Evolutionary conservation across 2,329 filamentous ascomycete genomes (phyloP).

Genomic region (Penicillium sp.): DNA sequence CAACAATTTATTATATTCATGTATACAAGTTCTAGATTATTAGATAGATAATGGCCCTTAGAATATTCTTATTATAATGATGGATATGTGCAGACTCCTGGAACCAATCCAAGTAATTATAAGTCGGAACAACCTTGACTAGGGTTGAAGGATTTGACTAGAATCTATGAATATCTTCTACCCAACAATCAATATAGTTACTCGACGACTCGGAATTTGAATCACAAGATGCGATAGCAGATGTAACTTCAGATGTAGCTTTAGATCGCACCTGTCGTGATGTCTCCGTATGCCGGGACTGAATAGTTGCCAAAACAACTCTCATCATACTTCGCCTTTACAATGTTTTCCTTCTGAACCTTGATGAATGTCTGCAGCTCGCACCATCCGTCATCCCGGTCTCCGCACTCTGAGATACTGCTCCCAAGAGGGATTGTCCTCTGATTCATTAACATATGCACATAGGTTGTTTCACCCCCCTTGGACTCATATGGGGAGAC

Average conservation of each 20-base stretch:
- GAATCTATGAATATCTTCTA: background rate
- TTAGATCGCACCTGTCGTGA: background rate
- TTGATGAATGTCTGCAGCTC: slow-evolving; percentile 67
- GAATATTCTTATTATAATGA: background rate
- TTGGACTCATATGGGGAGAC: slow-evolving; percentile 32
- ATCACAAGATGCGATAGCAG: background rate
- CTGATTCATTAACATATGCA: slow-evolving; percentile 74
- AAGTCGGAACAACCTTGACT: background rate
- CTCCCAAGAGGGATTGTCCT: slow-evolving; percentile 67
- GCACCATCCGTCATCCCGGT: slow-evolving; percentile 73
- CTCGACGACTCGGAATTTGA: background rate
- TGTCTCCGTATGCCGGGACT: background rate
- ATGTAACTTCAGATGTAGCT: background rate
- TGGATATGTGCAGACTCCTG: background rate
- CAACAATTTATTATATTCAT: background rate
- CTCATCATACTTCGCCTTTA: slow-evolving; percentile 61
- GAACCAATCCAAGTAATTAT: background rate
- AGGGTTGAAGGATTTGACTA: background rate
- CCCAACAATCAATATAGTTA: background rate
- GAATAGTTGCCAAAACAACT: slow-evolving; percentile 59
- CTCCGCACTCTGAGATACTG: slow-evolving; percentile 65
- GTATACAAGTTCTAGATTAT: background rate
- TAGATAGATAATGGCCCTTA: too few relatives aligned
- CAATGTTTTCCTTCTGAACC: slow-evolving; percentile 60
- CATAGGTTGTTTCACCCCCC: slow-evolving; percentile 62